Conservation (phyloP, 805 yeast species). For the Starmerella apicola region DNA sequence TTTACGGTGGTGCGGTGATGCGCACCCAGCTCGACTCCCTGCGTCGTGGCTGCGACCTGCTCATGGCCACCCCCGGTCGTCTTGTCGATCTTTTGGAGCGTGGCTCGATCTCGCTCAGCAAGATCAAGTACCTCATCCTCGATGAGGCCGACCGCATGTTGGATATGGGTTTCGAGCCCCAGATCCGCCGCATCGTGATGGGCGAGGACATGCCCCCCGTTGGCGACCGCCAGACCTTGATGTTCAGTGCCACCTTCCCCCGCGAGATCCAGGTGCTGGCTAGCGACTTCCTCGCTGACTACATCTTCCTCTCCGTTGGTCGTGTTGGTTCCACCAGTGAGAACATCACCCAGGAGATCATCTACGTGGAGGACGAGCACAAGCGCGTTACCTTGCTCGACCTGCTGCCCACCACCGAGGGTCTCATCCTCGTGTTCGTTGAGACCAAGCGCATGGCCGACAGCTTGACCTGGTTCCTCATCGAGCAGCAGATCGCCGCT, state of each 20-base stretch:
- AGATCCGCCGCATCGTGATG: slow-evolving; percentile 94
- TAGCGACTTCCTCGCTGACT: slow-evolving; percentile 89
- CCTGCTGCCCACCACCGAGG: slow-evolving; percentile 68
- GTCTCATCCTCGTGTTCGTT: slow-evolving; percentile 86
- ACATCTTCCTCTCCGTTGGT: slow-evolving; percentile 93
- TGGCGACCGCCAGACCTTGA: slow-evolving; percentile 82
- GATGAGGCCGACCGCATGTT: slow-evolving; percentile 94
- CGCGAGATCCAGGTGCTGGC: slow-evolving; percentile 94
- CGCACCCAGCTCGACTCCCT: slow-evolving; percentile 75
- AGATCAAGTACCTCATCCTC: slow-evolving; percentile 87
- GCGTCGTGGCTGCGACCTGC: slow-evolving; percentile 85
- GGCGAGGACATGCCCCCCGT: slow-evolving; percentile 96
- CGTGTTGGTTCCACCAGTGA: slow-evolving; percentile 99
- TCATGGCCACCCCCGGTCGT: slow-evolving; percentile 99
- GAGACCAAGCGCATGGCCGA: slow-evolving; percentile 99
- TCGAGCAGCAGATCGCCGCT: slow-evolving; percentile 84
- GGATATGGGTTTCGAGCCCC: slow-evolving; percentile 99
- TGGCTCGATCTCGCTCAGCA: slow-evolving; percentile 78
- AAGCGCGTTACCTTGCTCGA: slow-evolving; percentile 85
- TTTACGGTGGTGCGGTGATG: slow-evolving; percentile 97
- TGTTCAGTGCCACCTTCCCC: slow-evolving; percentile 99
- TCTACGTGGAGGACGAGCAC: slow-evolving; percentile 86
- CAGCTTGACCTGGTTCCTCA: slow-evolving; percentile 79
- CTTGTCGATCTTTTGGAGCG: slow-evolving; percentile 89
- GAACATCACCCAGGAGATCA: slow-evolving; percentile 87